These are phyloP conservation scores for Aspergillus sclerotioniger DNA, from an alignment of 495 filamentous ascomycete species.

Conservation along the genomic window DNA sequence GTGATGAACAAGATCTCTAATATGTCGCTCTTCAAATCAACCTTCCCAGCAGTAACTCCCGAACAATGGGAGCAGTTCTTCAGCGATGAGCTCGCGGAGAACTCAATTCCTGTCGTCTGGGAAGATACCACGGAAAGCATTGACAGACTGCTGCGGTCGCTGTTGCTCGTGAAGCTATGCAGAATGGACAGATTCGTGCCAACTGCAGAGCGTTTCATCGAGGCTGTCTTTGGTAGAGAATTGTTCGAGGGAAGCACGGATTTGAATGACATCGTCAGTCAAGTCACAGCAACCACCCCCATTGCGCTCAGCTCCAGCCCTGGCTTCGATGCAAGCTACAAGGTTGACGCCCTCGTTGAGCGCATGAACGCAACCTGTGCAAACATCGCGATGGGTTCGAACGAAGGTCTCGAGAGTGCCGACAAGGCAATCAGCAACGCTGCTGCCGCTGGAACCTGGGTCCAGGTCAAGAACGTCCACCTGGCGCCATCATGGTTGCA, in stretches of 20 bases:
- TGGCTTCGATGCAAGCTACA: conserved; percentile 98
- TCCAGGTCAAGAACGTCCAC: conserved; percentile 98
- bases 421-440: conserved; percentile 95
- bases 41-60: conserved; percentile 57
- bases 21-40: conserved; percentile 71
- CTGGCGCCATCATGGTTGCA: conserved; percentile 94
- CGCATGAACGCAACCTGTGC: conserved; percentile 76
- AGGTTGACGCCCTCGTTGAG: conserved; percentile 93
- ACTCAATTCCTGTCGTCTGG: conserved; percentile 78
- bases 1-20: conserved; percentile 65
- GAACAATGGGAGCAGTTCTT: conserved; percentile 78
- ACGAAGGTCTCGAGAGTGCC: conserved; percentile 84
- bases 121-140: conserved; percentile 58
- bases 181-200: conserved; percentile 94
- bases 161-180: conserved; percentile 90
- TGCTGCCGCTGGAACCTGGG: conserved; percentile 90
- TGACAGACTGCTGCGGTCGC: conserved; percentile 76
- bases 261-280: conserved; percentile 76
- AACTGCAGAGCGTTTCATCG: conserved; percentile 82
- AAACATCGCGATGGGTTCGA: conserved; percentile 98
- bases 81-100: conserved; percentile 82
- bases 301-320: conserved; percentile 91
- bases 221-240: conserved; percentile 82
- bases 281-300: conserved; percentile 80
- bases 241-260: conserved; percentile 80